Conservation (phyloP, 2,329 filamentous ascomycete species). For the Talaromyces sp. region DNA sequence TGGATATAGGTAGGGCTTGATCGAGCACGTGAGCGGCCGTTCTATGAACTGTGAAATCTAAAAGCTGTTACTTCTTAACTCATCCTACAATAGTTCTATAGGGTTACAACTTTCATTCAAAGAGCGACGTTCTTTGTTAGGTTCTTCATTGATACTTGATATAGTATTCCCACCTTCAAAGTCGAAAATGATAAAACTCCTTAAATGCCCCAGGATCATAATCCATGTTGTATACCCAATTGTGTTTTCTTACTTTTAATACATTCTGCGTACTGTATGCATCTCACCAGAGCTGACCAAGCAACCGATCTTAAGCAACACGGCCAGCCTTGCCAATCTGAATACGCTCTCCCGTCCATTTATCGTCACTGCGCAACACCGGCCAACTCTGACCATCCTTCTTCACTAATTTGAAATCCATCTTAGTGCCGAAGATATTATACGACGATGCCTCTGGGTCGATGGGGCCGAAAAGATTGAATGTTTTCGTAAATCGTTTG, state of each 20-base stretch:
- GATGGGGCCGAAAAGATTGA: conserved; percentile 73
- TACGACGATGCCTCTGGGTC: conserved; percentile 68
- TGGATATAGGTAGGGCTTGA: background rate
- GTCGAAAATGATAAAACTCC: conserved; percentile 13
- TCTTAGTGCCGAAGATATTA: conserved; percentile 82
- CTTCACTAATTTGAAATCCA: conserved; percentile 71
- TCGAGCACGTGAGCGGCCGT: background rate
- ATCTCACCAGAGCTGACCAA: background rate
- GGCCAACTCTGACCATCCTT: conserved; percentile 78
- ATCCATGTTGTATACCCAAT: background rate
- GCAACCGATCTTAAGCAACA: conserved; percentile 23
- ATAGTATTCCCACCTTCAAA: background rate
- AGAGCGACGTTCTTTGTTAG: background rate
- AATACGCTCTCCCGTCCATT: conserved; percentile 70
- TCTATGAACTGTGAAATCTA: background rate
- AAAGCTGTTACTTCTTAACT: background rate
- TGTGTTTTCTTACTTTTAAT: background rate
- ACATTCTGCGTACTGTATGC: background rate
- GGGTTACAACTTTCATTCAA: background rate
- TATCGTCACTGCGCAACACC: conserved; percentile 73
- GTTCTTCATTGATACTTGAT: background rate
- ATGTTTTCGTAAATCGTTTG: conserved; percentile 71
- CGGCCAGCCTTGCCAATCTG: conserved; percentile 78
- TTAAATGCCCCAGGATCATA: conserved; percentile 9
- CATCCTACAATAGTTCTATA: background rate